phyloP scores from a whole-genome alignment of 2,329 filamentous ascomycete genomes.

The Colletotrichum horii region DNA sequence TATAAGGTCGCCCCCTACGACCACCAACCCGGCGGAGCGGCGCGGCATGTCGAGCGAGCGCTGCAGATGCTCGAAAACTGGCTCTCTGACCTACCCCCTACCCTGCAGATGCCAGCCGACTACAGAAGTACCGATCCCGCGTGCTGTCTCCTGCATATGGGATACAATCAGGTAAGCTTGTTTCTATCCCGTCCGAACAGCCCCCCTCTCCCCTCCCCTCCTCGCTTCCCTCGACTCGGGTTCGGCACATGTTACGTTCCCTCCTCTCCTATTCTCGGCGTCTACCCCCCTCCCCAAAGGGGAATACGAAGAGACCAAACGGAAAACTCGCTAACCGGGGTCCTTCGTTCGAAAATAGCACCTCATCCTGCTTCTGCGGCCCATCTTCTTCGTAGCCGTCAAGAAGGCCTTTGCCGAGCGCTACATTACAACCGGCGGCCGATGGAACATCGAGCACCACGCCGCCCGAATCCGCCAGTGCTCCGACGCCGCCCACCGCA shows the following conservation, averaged over 20 bases:
- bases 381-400: slow-evolving; percentile 51
- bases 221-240: slow-evolving; percentile 28
- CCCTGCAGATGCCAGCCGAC: slow-evolving; percentile 40
- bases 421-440: slow-evolving; percentile 31
- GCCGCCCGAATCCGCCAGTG: slow-evolving; percentile 41
- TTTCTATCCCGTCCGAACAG: not conserved
- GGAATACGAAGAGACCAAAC: not conserved
- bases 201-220: slow-evolving; percentile 22
- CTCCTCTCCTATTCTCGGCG: not conserved
- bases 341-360: slow-evolving; percentile 37
- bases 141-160: slow-evolving; percentile 52
- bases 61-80: slow-evolving; percentile 48
- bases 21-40: slow-evolving; percentile 26
- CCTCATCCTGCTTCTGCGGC: slow-evolving; percentile 52
- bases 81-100: slow-evolving; percentile 39
- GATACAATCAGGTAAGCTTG: slow-evolving; percentile 39
- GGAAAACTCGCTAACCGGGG: not conserved
- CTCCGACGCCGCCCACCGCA: slow-evolving; percentile 48
- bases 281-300: not conserved
- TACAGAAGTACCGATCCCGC: slow-evolving; percentile 45
- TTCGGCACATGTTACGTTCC: not conserved
- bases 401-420: slow-evolving; percentile 51
- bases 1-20: slow-evolving; percentile 43
- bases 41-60: slow-evolving; percentile 42
- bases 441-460: slow-evolving; percentile 31